phyloP scores from a whole-genome alignment of 2,329 filamentous ascomycete genomes.

The Aspergillus hiratsukae region DNA sequence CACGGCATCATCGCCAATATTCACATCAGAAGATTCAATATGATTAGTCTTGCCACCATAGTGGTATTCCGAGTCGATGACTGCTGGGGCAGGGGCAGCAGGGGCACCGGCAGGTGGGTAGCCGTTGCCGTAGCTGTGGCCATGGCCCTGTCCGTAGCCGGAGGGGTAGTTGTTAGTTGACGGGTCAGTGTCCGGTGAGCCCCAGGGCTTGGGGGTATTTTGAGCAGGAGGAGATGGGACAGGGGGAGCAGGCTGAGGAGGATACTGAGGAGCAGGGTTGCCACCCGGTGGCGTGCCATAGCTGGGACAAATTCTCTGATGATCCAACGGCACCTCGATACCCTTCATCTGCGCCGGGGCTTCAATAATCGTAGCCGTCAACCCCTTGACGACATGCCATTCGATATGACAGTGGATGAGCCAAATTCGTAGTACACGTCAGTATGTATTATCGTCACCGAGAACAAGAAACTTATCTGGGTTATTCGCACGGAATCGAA shows the following conservation, averaged over 20 bases:
- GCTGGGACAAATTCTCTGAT: not conserved
- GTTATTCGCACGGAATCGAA: constrained; percentile 34
- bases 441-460: not conserved
- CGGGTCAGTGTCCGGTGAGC: no score
- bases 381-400: constrained; percentile 32
- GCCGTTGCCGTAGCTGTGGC: not conserved
- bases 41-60: not conserved
- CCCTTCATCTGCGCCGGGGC: constrained; percentile 20
- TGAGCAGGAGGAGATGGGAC: no score
- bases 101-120: not conserved
- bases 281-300: not conserved
- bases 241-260: no score
- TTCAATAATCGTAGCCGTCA: constrained; percentile 30
- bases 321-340: constrained; percentile 2
- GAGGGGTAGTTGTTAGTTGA: not conserved
- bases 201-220: not conserved
- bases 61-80: not conserved
- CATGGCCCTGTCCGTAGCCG: not conserved
- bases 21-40: not conserved
- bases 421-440: constrained; percentile 21
- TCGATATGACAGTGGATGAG: constrained; percentile 36
- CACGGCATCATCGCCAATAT: not conserved
- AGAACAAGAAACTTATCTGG: constrained; percentile 21
- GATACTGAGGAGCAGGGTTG: no score
- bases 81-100: not conserved